Evolutionary conservation across 2,329 filamentous ascomycete species (phyloP).

Genomic region (Falciphora oryzae): DNA sequence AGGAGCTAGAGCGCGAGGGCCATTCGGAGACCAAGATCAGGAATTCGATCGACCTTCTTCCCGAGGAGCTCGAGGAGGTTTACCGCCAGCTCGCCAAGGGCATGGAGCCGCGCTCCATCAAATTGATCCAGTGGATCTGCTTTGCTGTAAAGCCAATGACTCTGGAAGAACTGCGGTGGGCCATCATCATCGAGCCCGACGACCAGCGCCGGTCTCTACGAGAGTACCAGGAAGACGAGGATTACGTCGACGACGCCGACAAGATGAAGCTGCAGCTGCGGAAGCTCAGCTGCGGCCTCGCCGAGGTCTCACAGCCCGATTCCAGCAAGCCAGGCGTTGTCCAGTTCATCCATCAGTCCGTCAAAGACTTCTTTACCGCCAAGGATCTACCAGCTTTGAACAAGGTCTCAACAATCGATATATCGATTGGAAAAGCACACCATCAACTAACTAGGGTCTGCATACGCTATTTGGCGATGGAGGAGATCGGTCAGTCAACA

Average conservation of each 20-base stretch:
- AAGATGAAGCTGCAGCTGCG: slow-evolving; percentile 18
- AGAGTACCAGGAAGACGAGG: slow-evolving; percentile 14
- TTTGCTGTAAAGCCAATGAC: slow-evolving; percentile 22
- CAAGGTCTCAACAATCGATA: neutral
- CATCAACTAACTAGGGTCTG: too few species aligned
- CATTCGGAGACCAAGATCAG: too few species aligned
- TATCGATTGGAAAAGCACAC: too few species aligned
- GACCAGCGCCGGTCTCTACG: slow-evolving; percentile 16
- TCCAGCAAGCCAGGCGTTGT: slow-evolving; percentile 16
- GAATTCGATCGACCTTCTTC: too few species aligned
- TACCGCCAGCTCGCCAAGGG: too few species aligned
- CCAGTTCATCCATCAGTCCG: slow-evolving; percentile 29
- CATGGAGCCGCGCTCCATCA: slow-evolving; percentile 17
- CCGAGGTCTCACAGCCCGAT: slow-evolving; percentile 16
- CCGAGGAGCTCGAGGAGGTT: too few species aligned
- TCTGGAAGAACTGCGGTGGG: slow-evolving; percentile 26
- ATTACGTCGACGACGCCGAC: slow-evolving; percentile 16
- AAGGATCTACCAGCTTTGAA: slow-evolving; percentile 13
- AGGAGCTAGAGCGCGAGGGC: slow-evolving; percentile 15
- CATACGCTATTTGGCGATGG: too few species aligned
- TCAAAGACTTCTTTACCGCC: slow-evolving; percentile 26
- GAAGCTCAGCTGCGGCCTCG: slow-evolving; percentile 25
- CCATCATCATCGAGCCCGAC: slow-evolving; percentile 21
- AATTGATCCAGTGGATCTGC: slow-evolving; percentile 28
- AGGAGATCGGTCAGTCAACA: too few species aligned